Conservation (phyloP, 805 yeast genomes). For the Nadsonia fulvescens region DNA sequence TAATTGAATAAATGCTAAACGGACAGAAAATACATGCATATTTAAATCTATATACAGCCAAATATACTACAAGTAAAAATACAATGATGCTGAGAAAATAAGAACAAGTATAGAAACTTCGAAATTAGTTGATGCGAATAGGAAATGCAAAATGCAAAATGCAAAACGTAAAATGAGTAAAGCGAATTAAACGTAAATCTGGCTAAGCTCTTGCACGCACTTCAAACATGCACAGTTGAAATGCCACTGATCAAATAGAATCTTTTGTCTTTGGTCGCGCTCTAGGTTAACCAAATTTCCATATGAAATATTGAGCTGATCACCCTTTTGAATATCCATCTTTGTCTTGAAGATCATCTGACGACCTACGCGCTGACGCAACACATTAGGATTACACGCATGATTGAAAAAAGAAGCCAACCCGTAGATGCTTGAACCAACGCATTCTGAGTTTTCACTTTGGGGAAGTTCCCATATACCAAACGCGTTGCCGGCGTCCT, state of each 20-base stretch:
- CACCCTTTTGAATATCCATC: slow-evolving; percentile 23
- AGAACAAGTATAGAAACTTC: too few species aligned
- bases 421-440: slow-evolving; percentile 45
- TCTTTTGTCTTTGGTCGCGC: slow-evolving; percentile 23
- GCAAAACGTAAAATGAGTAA: too few species aligned
- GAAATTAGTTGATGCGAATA: too few species aligned
- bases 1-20: too few species aligned
- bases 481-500: slow-evolving; percentile 49
- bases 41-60: too few species aligned
- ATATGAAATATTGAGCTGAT: slow-evolving; percentile 42
- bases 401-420: slow-evolving; percentile 53
- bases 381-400: slow-evolving; percentile 38
- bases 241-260: slow-evolving; percentile 37
- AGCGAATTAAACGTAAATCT: too few species aligned
- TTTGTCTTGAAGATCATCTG: slow-evolving; percentile 26
- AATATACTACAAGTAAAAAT: too few species aligned
- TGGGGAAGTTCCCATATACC: slow-evolving; percentile 41
- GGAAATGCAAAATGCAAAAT: too few species aligned
- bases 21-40: too few species aligned
- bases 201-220: too few species aligned
- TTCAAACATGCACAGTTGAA: slow-evolving; percentile 35
- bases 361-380: slow-evolving; percentile 25
- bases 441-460: slow-evolving; percentile 25
- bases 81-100: too few species aligned
- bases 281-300: slow-evolving; percentile 31